These are phyloP conservation scores for Scutellaria baicalensis DNA, from an alignment of 257 asterid species.

Conservation along the genomic window DNA sequence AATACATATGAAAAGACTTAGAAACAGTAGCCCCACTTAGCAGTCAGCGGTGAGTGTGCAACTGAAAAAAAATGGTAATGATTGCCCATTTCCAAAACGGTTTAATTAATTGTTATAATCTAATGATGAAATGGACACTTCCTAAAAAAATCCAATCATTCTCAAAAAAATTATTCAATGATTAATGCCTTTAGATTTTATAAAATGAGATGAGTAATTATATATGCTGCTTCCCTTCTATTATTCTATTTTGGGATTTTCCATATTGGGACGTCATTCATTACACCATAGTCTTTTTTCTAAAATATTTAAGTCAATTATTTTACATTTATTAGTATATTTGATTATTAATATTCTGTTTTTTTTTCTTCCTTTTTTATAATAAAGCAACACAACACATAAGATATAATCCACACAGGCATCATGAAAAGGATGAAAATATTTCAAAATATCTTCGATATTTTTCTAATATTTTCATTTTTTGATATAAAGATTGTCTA, in stretches of 20 bases:
- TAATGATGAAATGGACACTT: constrained; percentile 26
- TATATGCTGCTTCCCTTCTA: constrained; percentile 5
- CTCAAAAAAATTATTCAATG: constrained; percentile 20
- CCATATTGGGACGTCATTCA: constrained; percentile 9
- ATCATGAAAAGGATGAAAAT: too few species aligned
- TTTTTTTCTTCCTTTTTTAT: neutral
- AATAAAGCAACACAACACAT: too few species aligned
- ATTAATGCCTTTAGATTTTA: constrained; percentile 8
- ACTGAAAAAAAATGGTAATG: neutral
- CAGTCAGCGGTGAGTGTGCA: constrained; percentile 19
- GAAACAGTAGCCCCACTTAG: constrained; percentile 2
- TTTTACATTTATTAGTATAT: neutral
- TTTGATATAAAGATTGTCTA: too few species aligned
- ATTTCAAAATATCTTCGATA: too few species aligned
- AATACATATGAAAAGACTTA: neutral
- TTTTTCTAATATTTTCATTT: too few species aligned
- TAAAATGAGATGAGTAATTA: neutral
- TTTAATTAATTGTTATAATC: neutral
- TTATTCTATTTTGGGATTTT: constrained; percentile 5
- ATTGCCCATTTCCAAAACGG: constrained; percentile 7
- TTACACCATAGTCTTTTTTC: neutral
- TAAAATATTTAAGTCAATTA: too few species aligned
- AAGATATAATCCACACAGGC: too few species aligned
- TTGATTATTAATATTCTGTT: neutral
- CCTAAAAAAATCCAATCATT: constrained; percentile 37